Evolutionary conservation across 345 rosid species (phyloP).

Genomic region (Moringa oleifera): DNA sequence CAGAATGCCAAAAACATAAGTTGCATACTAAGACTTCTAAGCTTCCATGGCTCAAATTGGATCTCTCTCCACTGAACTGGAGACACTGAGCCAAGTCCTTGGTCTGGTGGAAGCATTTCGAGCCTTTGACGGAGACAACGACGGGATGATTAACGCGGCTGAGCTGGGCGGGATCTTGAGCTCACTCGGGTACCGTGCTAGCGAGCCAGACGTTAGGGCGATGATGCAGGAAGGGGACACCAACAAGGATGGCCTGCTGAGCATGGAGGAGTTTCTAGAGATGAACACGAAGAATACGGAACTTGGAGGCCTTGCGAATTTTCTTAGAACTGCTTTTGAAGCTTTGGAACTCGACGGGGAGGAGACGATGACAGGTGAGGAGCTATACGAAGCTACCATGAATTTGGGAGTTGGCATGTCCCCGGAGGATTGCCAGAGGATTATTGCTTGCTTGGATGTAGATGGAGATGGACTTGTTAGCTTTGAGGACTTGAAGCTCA

Average conservation of each 20-base stretch:
- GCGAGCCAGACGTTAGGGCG: slow-evolving; percentile 39
- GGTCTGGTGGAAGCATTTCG: slow-evolving; percentile 50
- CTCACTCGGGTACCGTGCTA: slow-evolving; percentile 46
- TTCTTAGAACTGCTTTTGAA: slow-evolving; percentile 27
- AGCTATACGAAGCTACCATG: slow-evolving; percentile 25
- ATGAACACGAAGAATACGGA: slow-evolving; percentile 54
- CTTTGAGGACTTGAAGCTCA: slow-evolving; percentile 35
- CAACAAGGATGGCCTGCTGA: slow-evolving; percentile 45
- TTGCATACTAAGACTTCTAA: background rate
- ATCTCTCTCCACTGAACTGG: slow-evolving; percentile 33
- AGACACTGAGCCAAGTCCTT: slow-evolving; percentile 39
- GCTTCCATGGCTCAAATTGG: slow-evolving; percentile 35
- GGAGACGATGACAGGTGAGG: slow-evolving; percentile 34
- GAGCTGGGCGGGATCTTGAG: slow-evolving; percentile 56
- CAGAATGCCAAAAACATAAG: slow-evolving; percentile 8
- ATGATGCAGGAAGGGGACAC: slow-evolving; percentile 54
- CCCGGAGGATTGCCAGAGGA: slow-evolving; percentile 28
- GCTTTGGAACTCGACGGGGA: slow-evolving; percentile 22
- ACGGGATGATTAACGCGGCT: slow-evolving; percentile 40
- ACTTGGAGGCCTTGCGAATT: slow-evolving; percentile 29
- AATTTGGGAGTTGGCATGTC: slow-evolving; percentile 24
- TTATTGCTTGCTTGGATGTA: slow-evolving; percentile 41
- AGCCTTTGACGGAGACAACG: slow-evolving; percentile 56
- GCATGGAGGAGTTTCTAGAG: slow-evolving; percentile 51
- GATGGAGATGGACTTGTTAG: slow-evolving; percentile 52